Base-by-base conservation (phyloP, 2,329 filamentous ascomycete species). In the Cordyceps cicadae region DNA sequence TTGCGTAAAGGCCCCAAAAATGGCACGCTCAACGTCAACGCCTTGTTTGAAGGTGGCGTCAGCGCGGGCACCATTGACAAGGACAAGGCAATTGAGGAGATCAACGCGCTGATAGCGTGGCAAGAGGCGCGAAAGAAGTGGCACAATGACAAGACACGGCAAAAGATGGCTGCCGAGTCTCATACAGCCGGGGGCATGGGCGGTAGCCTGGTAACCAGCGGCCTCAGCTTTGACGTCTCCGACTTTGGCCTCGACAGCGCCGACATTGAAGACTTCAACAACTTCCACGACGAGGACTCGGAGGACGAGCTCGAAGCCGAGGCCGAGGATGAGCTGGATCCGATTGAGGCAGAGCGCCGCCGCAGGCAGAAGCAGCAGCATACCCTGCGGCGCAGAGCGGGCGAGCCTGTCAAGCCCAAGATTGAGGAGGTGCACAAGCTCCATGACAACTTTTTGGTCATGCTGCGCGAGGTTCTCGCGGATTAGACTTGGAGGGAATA, bases 81-180 rank as follows among this genome's bases (percentile, higher is more conserved):
- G 70, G 79, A 83, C 2, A 84, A 85, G 64, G 89, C 89, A 0
- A 85, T 92, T 9, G 76, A 76, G 3, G 94, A 99, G 75, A 92
- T 97, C 69, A 85, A 97, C 69, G 78, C 82, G 34, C 79, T 99
- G 54, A 94, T 99, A 67, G 81, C 87, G 53, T 99, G 94, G 94
- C 94, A 99, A 73, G 90, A 92, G 71, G 90, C 90, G 48, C 82
- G 94, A 60, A 97, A 99, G 81, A 93, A 93, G 76, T 99, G 94
- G 94, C 94, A 99, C 72, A 87, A 93, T 63, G 91, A 96, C 75
- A 99, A 99, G 81, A 99, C 94, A 9, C 81, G 92, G 59, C 94
- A 97, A 77, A 99, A 99, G 81, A 97, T 99, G 94, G 94, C 94
- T 0, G 92, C 91, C 2, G 92, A 93, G 69, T 59, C 56, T 34